Percentiles rank a stretch among this genome's conserved stretches.
phyloP scores from a whole-genome alignment of 768 basidiomycete genomes.

The Cystobasidium tubakii region DNA sequence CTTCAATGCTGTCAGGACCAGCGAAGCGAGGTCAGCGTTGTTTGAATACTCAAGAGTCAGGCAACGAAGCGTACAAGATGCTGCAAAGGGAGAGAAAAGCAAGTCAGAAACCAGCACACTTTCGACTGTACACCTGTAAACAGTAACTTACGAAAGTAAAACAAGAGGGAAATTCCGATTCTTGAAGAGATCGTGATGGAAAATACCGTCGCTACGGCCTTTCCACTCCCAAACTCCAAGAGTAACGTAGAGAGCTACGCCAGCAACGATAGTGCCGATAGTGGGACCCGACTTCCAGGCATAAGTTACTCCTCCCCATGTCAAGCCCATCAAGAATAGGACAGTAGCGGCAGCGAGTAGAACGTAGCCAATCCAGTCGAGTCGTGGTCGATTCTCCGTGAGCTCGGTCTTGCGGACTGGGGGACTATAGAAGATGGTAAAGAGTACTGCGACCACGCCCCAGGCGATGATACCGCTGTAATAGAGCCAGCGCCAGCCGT shows the following conservation, averaged over 20 bases:
- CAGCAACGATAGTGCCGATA: slow-evolving; percentile 58
- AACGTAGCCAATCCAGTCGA: slow-evolving; percentile 47
- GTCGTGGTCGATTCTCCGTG: neutral
- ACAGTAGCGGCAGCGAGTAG: slow-evolving; percentile 50
- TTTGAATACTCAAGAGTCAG: neutral
- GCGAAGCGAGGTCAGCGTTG: neutral
- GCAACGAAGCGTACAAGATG: neutral
- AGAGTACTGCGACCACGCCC: neutral
- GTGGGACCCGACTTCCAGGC: slow-evolving; percentile 32
- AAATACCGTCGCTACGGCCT: slow-evolving; percentile 38
- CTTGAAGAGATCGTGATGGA: slow-evolving; percentile 17
- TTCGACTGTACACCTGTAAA: no score
- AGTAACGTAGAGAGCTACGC: slow-evolving; percentile 55
- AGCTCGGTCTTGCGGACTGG: neutral
- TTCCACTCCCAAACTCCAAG: slow-evolving; percentile 72
- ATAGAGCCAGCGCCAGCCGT: slow-evolving; percentile 27
- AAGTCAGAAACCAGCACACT: neutral
- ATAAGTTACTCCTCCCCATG: slow-evolving; percentile 39
- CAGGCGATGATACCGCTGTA: slow-evolving; percentile 9
- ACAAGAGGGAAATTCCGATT: slow-evolving; percentile 3
- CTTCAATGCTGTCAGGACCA: neutral
- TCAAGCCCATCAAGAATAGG: slow-evolving; percentile 46
- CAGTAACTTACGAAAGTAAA: neutral
- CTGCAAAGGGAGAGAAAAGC: neutral
- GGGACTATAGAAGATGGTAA: neutral